Evolutionary conservation across 2,329 filamentous ascomycete genomes (phyloP).

Genomic region (Seiridium unicorne): DNA sequence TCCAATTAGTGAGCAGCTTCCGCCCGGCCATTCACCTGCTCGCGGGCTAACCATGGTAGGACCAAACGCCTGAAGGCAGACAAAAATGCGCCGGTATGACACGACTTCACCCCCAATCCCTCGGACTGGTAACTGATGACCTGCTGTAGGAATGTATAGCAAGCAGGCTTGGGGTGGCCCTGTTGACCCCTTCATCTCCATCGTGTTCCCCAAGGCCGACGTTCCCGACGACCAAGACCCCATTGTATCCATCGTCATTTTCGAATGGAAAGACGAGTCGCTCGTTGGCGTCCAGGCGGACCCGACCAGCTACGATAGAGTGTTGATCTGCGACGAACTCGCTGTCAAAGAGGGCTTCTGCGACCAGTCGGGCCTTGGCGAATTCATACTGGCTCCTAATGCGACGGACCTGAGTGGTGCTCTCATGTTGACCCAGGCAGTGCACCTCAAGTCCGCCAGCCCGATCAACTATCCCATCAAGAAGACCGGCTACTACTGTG

Average conservation of each 20-base stretch:
- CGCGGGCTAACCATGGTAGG: slow-evolving; percentile 43
- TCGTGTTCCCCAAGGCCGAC: slow-evolving; percentile 69
- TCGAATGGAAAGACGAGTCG: slow-evolving; percentile 86
- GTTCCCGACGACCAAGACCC: slow-evolving; percentile 65
- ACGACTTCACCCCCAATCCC: slow-evolving; percentile 1
- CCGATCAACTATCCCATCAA: slow-evolving; percentile 80
- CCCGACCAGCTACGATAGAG: slow-evolving; percentile 39
- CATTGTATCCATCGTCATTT: slow-evolving; percentile 81
- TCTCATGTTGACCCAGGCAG: slow-evolving; percentile 73
- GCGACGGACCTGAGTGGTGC: slow-evolving; percentile 69
- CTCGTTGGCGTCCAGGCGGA: slow-evolving; percentile 69
- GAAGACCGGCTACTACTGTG: slow-evolving; percentile 95
- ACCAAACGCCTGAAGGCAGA: slow-evolving; percentile 71
- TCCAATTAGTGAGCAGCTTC: slow-evolving; percentile 47
- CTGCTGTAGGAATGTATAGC: slow-evolving; percentile 81
- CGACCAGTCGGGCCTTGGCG: slow-evolving; percentile 72
- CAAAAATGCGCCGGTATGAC: slow-evolving; percentile 71
- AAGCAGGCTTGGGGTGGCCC: slow-evolving; percentile 83
- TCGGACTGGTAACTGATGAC: slow-evolving; percentile 7
- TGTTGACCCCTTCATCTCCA: slow-evolving; percentile 83
- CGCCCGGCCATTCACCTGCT: slow-evolving; percentile 4
- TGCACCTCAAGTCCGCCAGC: slow-evolving; percentile 75
- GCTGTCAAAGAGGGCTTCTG: slow-evolving; percentile 70
- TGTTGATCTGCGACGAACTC: slow-evolving; percentile 74
- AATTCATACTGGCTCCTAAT: slow-evolving; percentile 80